phyloP scores from a whole-genome alignment of 2,329 filamentous ascomycete species.

The Aspergillus chevalieri region DNA sequence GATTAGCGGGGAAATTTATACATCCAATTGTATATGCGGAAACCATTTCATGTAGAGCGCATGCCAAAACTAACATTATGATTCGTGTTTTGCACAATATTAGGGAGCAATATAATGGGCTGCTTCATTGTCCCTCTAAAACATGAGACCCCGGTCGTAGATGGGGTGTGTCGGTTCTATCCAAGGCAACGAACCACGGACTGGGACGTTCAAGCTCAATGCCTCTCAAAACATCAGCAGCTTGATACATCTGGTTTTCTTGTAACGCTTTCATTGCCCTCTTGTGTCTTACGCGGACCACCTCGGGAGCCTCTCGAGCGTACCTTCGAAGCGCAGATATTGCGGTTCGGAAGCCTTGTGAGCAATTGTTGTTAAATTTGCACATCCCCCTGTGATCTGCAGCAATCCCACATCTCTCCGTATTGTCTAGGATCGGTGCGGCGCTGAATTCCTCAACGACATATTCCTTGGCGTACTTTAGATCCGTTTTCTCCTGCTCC shows the following conservation, averaged over 20 bases:
- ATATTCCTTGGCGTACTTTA: constrained; percentile 29
- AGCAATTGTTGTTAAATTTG: constrained; percentile 19
- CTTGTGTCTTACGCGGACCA: constrained; percentile 1
- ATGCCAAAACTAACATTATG: constrained; percentile 1
- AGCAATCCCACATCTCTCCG: constrained; percentile 30
- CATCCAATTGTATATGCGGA: background rate
- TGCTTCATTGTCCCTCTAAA: background rate
- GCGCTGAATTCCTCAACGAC: constrained; percentile 26
- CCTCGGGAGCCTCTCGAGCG: constrained; percentile 2
- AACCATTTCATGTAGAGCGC: background rate
- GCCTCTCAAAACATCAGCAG: constrained; percentile 1
- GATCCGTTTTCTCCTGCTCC: constrained; percentile 34
- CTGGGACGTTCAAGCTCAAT: background rate
- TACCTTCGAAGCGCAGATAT: constrained; percentile 10
- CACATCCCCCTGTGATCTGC: constrained; percentile 27
- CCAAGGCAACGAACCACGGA: background rate
- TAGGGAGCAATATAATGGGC: background rate
- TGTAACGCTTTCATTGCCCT: constrained; percentile 2
- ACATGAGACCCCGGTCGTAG: background rate
- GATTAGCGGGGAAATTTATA: background rate
- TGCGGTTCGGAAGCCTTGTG: constrained; percentile 21
- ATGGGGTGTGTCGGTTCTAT: constrained; percentile 1
- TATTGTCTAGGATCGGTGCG: constrained; percentile 30
- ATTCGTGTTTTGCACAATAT: background rate
- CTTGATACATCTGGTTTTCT: constrained; percentile 1